Evolutionary conservation across 2,329 filamentous ascomycete genomes (phyloP), one percentile per base, ranked within the genome.

Genomic region (Trichoderma oligosporum): DNA sequence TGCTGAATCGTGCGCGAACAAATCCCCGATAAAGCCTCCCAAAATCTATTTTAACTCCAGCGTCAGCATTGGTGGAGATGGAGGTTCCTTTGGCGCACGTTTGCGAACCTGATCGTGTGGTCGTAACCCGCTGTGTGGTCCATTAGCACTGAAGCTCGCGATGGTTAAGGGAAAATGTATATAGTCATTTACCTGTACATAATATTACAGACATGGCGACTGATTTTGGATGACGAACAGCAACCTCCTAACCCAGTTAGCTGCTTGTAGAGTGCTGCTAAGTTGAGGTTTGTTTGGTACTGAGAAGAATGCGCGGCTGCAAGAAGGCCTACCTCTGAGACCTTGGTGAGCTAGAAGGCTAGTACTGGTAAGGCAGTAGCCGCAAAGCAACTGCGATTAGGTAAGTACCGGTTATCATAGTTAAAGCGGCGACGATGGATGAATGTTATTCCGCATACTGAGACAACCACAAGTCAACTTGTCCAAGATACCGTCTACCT

Each of bases 1-100:
- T 99, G 93, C 66, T 97, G 94, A 65, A 99, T 97, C 20, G 94
- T 99, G 63, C 94, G 89, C 39, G 91, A 97, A 77, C 94, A 99
- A 67, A 99, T 97, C 54, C 94, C 94, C 9, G 92, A 97, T 56
- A 99, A 83, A 1, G 94, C 94, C 75, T 99, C 94, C 94, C 94
- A 99, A 78, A 99, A 99, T 63, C 91, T 95, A 70, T 20, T 22
- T 33, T 20, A 35, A n/a, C n/a, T 12, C 6, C 18, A 27, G 16
- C 41, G 27, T 49, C 20, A 54, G 65, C 57, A 67, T 62, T 31
- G 41, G 36, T 31, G 16, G 7, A 12, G 16, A n/a, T 5, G 14
- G 24, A 25, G n/a, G 18, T 31, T 20, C 12, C 36, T 20, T 7
- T 35, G 42, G 35, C 38, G 27, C 35, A 57, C 16, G 22, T 57